Evolutionary conservation across 2,329 filamentous ascomycete genomes (phyloP).

Genomic region (Aspergillus sp.): DNA sequence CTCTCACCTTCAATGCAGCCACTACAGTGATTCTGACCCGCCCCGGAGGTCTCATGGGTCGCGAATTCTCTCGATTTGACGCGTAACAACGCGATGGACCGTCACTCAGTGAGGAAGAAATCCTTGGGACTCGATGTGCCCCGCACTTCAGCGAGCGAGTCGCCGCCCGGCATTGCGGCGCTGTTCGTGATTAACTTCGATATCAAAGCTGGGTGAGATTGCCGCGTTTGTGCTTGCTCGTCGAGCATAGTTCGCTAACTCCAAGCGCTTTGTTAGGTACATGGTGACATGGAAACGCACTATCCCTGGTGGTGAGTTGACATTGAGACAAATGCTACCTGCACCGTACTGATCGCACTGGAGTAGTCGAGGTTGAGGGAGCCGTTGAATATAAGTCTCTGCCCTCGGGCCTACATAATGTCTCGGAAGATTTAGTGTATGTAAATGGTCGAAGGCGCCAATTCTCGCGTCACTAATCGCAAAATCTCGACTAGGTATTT

Average conservation of each 20-base stretch:
- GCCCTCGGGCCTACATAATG: constrained; percentile 87
- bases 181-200: constrained; percentile 91
- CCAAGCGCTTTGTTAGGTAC: constrained; percentile 49
- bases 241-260: constrained; percentile 4
- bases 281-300: constrained; percentile 87
- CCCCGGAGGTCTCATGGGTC: constrained; percentile 23
- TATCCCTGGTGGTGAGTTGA: constrained; percentile 60
- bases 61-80: constrained; percentile 9
- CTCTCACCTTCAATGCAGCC: constrained; percentile 14
- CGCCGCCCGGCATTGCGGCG: constrained; percentile 62
- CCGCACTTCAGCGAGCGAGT: constrained; percentile 31
- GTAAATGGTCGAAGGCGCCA: constrained; percentile 7
- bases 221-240: neutral
- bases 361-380: constrained; percentile 67
- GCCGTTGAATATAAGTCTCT: constrained; percentile 95
- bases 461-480: constrained; percentile 11
- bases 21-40: constrained; percentile 7
- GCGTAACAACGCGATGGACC: constrained; percentile 27
- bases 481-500: constrained; percentile 71
- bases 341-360: neutral
- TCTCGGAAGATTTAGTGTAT: constrained; percentile 75
- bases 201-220: constrained; percentile 76
- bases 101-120: constrained; percentile 29
- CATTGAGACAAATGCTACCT: neutral
- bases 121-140: constrained; percentile 36